phyloP scores from a whole-genome alignment of 1,139 yeast species.

The Zygotorulaspora mrakii region DNA sequence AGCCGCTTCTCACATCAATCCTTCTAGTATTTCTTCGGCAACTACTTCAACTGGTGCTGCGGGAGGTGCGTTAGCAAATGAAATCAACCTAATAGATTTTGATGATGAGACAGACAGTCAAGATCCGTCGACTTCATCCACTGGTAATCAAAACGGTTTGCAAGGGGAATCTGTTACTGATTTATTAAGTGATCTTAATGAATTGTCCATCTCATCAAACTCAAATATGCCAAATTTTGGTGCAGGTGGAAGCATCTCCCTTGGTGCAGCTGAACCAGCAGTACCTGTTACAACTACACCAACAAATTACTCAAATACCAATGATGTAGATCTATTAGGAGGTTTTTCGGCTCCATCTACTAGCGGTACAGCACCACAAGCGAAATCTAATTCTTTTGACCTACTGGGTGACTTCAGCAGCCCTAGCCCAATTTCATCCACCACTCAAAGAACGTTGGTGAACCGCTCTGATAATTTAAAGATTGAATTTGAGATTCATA shows the following conservation, averaged over 20 bases:
- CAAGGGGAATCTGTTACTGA: slow-evolving; percentile 23
- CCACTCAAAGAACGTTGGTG: slow-evolving; percentile 35
- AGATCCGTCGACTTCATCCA: slow-evolving; percentile 15
- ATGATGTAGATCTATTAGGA: slow-evolving; percentile 39
- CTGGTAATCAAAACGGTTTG: slow-evolving; percentile 7
- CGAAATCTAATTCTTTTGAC: slow-evolving; percentile 31
- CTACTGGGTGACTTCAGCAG: slow-evolving; percentile 47
- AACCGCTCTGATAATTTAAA: slow-evolving; percentile 49
- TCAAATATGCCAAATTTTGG: slow-evolving; percentile 35
- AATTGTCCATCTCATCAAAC: slow-evolving; percentile 45
- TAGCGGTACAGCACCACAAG: slow-evolving; percentile 19
- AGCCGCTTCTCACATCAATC: slow-evolving; percentile 57
- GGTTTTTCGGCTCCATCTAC: slow-evolving; percentile 46
- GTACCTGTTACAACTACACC: slow-evolving; percentile 20
- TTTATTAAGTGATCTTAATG: slow-evolving; percentile 56
- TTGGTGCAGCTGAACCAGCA: slow-evolving; percentile 37
- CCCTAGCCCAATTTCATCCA: slow-evolving; percentile 38
- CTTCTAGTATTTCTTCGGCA: slow-evolving; percentile 26
- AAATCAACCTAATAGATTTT: slow-evolving; percentile 72
- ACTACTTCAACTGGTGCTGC: slow-evolving; percentile 27
- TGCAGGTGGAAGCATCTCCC: slow-evolving; percentile 42
- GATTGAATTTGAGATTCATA: slow-evolving; percentile 48
- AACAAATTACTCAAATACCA: slow-evolving; percentile 15
- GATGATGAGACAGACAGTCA: slow-evolving; percentile 54
- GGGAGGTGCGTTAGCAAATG: slow-evolving; percentile 41